Base-by-base conservation (phyloP, 148 eudicot genomes). In the Hydrangea macrophylla region DNA sequence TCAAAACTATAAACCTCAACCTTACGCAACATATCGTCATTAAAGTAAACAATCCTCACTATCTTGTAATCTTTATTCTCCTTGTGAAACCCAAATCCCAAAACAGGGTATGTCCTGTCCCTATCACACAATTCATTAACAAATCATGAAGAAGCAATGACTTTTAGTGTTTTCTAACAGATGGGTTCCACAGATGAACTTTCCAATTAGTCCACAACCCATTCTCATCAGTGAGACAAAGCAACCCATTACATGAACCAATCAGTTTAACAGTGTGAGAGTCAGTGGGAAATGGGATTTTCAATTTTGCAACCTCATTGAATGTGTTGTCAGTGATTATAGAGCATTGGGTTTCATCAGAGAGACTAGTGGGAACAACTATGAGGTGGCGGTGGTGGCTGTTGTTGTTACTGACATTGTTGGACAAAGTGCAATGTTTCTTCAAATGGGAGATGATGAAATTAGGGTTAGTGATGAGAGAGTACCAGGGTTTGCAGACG, bases 401-500 rank as follows among this genome's bases (percentile, higher is more conserved):
- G n/a, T n/a, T n/a, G n/a, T n/a, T n/a, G n/a, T n/a, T n/a, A n/a
- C n/a, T n/a, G n/a, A n/a, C n/a, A n/a, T n/a, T n/a, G n/a, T n/a
- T n/a, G n/a, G n/a, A n/a, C n/a, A n/a, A n/a, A n/a, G n/a, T n/a
- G n/a, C n/a, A n/a, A n/a, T n/a, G n/a, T n/a, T n/a, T n/a, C n/a
- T n/a, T n/a, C n/a, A 66, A 13, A 48, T 67, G 61, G 10, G 20
- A 10, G 10, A 20, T 24, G 23, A 55, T 4, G 25, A 67, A 67
- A 15, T 39, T 18, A 37, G 70, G 70, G 35, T 39, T 55, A 15
- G 35, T 35, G 48, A 67, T 67, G 23, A 55, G 58, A 25, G 33
- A 36, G n/a, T 55, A 13, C 61, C 61, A 67, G 11, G 32, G 7
- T 55, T 55, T 67, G 51, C 70, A 67, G 0, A 67, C 61, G 10